Base-by-base conservation (phyloP, 1,139 yeast genomes). In the Sugiyamaella neomexicana region DNA sequence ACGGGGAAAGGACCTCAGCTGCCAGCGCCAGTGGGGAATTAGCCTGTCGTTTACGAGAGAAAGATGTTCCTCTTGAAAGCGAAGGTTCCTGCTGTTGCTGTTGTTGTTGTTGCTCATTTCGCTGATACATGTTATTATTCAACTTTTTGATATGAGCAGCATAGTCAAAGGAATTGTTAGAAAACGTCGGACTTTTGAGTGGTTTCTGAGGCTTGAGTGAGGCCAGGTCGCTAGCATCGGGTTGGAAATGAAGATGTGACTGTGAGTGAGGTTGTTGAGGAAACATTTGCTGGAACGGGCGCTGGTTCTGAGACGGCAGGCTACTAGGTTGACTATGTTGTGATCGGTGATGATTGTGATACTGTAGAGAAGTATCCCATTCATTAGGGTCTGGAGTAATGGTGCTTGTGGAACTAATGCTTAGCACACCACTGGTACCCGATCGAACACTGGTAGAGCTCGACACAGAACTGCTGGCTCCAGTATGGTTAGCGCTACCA, bases 141-240 rank as follows among this genome's bases (percentile, higher is more conserved):
- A 82, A 78, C 58, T 76, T 77, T 60, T 81, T 78, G 36, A 84
- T 83, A 64, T 84, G 89, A 13, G 86, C 86, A 16, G 83, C 81
- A 62, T 84, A 84, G 66, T 83, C 86, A 62, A 84, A 84, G 48
- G 52, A 42, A 4, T 31, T 20, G 38, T 12, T 25, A 10, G 48
- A 32, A n/a, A 45, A 45, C 2, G 48, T 20, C 10, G 48, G 48
- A 20, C 41, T 34, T 25, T 40, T 37, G 36, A 20, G 16, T 5
- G 43, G 47, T 23, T 25, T 39, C 37, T 41, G 53, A 10, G 53
- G 50, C 38, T 49, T 25, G 10, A 50, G 25, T 15, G 53, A 50
- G 4, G 42, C 38, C 9, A 46, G 37, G 10, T 48, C 51, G 15
- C 41, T 40, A 15, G 39, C 37, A 23, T 23, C 43, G 27, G 48